Evolutionary conservation across 129 eudicot species (phyloP), one percentile per base, ranked within the genome.

Genomic region (Flaveria trinervia): DNA sequence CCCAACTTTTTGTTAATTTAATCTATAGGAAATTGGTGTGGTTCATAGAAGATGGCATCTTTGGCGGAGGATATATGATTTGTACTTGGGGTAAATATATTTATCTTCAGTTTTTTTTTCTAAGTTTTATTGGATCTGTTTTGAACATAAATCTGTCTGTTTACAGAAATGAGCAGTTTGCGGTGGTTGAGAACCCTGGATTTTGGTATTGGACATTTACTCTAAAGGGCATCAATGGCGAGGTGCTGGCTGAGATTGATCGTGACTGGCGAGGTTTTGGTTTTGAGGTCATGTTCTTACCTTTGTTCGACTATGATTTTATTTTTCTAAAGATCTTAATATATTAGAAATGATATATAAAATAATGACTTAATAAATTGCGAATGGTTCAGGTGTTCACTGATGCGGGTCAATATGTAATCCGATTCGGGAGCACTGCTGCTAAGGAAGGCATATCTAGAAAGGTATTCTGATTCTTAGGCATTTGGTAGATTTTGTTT

Each of bases 31-130:
- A 84, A 57, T 95, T 80, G 99, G 99, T 73, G 99, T 95, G 73
- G 99, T 95, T 76, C 99, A 95, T 73, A 79, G 89, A 89, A 87
- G 99, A 85, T 95, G 99, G 99, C 99, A 95, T 95, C 96, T 91
- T 11, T 95, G 99, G 99, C 91, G 86, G 84, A 89, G 99, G 87
- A 82, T 86, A 72, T 95, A 95, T 83, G 97, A 91, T 82, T 73
- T 95, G 76, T 95, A 95, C 84, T 82, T 95, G 91, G 99, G 96
- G 99, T 95, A 86, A 72, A 9, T 17, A 39, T 50, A 12, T 70
- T 18, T 55, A 4, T 0, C 15, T 49, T 2, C n/a, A 16, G 30
- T n/a, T 56, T 64, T 43, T 68, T 44, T 1, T 43, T 23, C 8
- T 62, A 41, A 7, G 26, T 26, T 28, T 71, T 65, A 44, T 30